Evolutionary conservation across 345 rosid genomes (phyloP), one percentile per base, ranked within the genome.

Genomic region (Dipteronia sinensis): DNA sequence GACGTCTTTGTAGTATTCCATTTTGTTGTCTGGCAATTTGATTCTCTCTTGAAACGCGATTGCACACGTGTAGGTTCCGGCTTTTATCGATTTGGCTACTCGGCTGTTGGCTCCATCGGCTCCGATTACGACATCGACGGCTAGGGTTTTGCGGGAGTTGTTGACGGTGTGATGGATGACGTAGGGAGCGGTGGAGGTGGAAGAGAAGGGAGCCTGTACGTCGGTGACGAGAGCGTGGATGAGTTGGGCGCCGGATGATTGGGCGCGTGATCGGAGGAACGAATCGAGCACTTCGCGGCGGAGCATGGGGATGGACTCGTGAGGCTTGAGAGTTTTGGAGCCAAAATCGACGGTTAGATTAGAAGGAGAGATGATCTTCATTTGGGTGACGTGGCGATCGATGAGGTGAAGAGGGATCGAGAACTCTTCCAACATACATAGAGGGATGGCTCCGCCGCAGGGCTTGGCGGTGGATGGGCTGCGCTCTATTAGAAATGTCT

Each of bases 401-500:
- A 91, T 75, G 85, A 91, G 90, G 68, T 78, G 73, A 56, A 65
- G 80, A 22, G 93, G 95, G 82, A 91, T 85, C 42, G 81, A 77
- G 86, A 89, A 91, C 83, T 89, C 95, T 17, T 88, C 90, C 7
- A 91, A 53, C 95, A 91, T 89, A 76, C 93, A 91, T 23, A 91
- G 82, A 25, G 95, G 95, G 77, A 91, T 91, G 38, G 92, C 95
- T 5, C 93, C 95, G 69, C 93, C 93, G 75, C 93, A 91, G 25
- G 96, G 93, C 77, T 89, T 91, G 74, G 93, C 86, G 0, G 85
- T 64, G 31, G 86, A 77, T 11, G 92, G 85, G 81, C 79, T 86
- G 8, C 93, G 86, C 59, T 91, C 95, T 78, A 91, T 88, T 77
- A 89, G 90, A 81, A 87, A 91, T 10, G 93, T 89, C 82, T 89